Evolutionary conservation across 2,329 filamentous ascomycete genomes (phyloP).

Genomic region (Arthrobotrys sinensis): DNA sequence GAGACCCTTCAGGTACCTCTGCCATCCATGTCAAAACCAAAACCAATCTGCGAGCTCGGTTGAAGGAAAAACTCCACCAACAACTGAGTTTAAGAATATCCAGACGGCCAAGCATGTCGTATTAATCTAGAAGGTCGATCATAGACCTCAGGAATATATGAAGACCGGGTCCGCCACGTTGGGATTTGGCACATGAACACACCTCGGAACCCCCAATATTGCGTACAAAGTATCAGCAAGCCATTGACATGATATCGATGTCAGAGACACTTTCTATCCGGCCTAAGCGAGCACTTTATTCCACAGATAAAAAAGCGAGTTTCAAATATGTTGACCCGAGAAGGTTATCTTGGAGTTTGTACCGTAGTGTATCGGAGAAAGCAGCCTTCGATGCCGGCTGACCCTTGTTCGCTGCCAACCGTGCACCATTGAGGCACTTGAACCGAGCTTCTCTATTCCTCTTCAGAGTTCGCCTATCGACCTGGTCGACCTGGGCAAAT

Average conservation of each 20-base stretch:
- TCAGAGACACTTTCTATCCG: slow-evolving; percentile 43
- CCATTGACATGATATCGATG: slow-evolving; percentile 33
- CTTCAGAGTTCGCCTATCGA: slow-evolving; percentile 44
- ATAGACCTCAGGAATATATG: slow-evolving; percentile 28
- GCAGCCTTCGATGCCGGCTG: slow-evolving; percentile 56
- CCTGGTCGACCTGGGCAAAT: slow-evolving; percentile 33
- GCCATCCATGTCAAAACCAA: slow-evolving; percentile 44
- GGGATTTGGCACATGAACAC: slow-evolving; percentile 27
- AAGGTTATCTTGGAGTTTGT: slow-evolving; percentile 31
- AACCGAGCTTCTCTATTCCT: slow-evolving; percentile 41
- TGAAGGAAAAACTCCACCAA: slow-evolving; percentile 34
- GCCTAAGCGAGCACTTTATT: slow-evolving; percentile 59
- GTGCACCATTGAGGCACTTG: slow-evolving; percentile 40
- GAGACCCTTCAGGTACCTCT: slow-evolving; percentile 51
- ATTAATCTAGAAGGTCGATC: slow-evolving; percentile 32
- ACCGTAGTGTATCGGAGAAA: slow-evolving; percentile 58
- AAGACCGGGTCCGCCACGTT: slow-evolving; percentile 15
- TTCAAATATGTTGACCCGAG: slow-evolving; percentile 46
- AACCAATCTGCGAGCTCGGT: slow-evolving; percentile 40
- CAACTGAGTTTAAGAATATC: slow-evolving; percentile 7
- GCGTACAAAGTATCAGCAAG: slow-evolving; percentile 5
- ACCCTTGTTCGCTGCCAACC: slow-evolving; percentile 46
- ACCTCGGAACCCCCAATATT: slow-evolving; percentile 16
- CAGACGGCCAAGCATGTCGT: slow-evolving; percentile 18
- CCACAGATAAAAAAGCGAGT: slow-evolving; percentile 56